Evolutionary conservation across 306 rosid species (phyloP), one percentile per base, ranked within the genome.

Genomic region (Trifolium fragiferum): DNA sequence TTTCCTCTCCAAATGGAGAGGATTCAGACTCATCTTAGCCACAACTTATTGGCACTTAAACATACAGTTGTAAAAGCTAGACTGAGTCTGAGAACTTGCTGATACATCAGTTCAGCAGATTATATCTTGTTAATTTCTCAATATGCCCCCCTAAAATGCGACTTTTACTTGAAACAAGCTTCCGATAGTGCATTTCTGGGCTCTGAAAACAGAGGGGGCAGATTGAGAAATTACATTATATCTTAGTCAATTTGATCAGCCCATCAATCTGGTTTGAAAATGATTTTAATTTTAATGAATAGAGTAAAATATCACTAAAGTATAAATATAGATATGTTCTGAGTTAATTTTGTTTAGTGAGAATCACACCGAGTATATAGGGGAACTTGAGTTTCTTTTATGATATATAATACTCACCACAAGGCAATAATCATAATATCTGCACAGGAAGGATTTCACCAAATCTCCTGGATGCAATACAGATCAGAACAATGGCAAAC

Each of bases 381-480:
- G 23, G 12, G n/a, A 21, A 55, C 62, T 55, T 10, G 32, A 54
- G n/a, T 53, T 21, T 21, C 63, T 25, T 12, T 5, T 58, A 25
- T 58, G 38, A 58, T 25, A 23, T 6, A 27, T 16, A 18, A 50
- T 11, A 35, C n/a, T 46, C 58, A 12, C 60, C 18, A 5, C 20
- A 55, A 16, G 12, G 55, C 15, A 77, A 49, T 33, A 54, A 32
- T 35, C 23, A 62, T 23, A 50, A 49, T 23, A 53, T 33, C n/a
- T 5, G 23, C 38, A 27, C 66, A 73, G 15, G 70, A 35, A 46
- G 57, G 47, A 78, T 50, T 70, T 51, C 38, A 62, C 62, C 37
- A 35, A 70, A 61, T 21, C 71, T 51, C 21, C 9, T 32, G 62
- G 67, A 55, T 66, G 69, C 68, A 62, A 35, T 16, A 63, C 60